Evolutionary conservation across 176 grass and related monocot species (phyloP), one percentile per base, ranked within the genome.

Genomic region (Zea luxurians): DNA sequence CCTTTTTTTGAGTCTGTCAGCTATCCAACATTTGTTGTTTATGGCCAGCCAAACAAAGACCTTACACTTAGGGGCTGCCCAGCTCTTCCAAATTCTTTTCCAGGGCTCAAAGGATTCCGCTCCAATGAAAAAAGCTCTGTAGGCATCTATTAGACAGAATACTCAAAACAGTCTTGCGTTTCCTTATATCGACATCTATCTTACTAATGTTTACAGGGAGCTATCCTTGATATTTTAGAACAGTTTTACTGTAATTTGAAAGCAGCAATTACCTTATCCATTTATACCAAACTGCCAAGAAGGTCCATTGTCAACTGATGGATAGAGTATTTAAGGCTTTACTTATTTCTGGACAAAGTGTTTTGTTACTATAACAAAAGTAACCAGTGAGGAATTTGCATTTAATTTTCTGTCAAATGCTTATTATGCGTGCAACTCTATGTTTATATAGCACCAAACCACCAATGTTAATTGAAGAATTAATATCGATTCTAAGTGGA

Each of bases 341-440:
- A 64, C 2, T 37, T n/a, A 13, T 77, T 37, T 48, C 8, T 70
- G 13, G 21, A 73, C 0, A 10, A 37, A 78, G n/a, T 64, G 10
- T 78, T 71, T 8, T 71, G 40, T 64, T 70, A 55, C 52, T 50
- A 5, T 67, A 16, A 41, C 40, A 68, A 27, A 84, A 42, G 36
- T 61, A 53, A 50, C 11, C 15, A 43, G 16, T 64, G 63, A 21
- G 36, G 37, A 66, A 6, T 44, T 66, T 66, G 16, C 12, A 53
- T 34, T 76, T 64, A 37, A 10, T 0, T 77, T 63, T 8, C 36
- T 55, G 41, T 34, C 59, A 48, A 77, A 36, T 2, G 20, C 8
- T 64, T 48, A 12, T 5, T 11, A 8, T 83, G 43, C 27, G 46
- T 11, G 70, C 18, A 59, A 35, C 3, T 61, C 0, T 34, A 61